Evolutionary conservation across 495 filamentous ascomycete genomes (phyloP).

Genomic region (Amniculicola lignicola): DNA sequence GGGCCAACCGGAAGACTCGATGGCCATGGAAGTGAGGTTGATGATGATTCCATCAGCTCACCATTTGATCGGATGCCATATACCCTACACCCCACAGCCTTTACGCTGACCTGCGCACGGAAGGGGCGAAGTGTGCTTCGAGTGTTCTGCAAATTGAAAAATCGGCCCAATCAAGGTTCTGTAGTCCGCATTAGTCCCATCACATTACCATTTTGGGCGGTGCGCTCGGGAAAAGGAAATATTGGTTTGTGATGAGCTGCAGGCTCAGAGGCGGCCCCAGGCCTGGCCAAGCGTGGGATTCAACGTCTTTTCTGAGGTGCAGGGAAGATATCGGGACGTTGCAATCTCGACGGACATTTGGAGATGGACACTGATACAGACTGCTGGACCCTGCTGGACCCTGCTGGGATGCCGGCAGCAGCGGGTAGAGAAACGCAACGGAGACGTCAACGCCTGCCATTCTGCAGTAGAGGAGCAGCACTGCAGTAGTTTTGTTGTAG

Average conservation of each 20-base stretch:
- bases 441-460: no score
- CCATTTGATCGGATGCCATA: no score
- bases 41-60: no score
- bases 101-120: no score
- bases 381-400: no score
- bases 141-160: background rate
- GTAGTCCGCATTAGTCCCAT: slow-evolving; percentile 6
- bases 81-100: no score
- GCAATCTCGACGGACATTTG: no score
- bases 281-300: slow-evolving; percentile 8
- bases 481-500: no score
- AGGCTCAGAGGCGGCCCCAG: slow-evolving; percentile 1
- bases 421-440: background rate
- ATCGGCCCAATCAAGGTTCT: slow-evolving; percentile 21
- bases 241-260: slow-evolving; percentile 28
- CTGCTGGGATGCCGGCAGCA: slow-evolving; percentile 5
- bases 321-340: background rate
- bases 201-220: slow-evolving; percentile 3
- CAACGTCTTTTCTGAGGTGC: slow-evolving; percentile 25
- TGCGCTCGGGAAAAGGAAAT: slow-evolving; percentile 17
- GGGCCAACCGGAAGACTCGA: no score
- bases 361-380: background rate
- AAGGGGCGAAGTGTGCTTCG: no score
- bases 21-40: no score
- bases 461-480: no score